Percentiles rank a stretch among this genome's conserved stretches.
phyloP scores from a whole-genome alignment of 148 eudicot genomes.

The Polygonum aviculare region DNA sequence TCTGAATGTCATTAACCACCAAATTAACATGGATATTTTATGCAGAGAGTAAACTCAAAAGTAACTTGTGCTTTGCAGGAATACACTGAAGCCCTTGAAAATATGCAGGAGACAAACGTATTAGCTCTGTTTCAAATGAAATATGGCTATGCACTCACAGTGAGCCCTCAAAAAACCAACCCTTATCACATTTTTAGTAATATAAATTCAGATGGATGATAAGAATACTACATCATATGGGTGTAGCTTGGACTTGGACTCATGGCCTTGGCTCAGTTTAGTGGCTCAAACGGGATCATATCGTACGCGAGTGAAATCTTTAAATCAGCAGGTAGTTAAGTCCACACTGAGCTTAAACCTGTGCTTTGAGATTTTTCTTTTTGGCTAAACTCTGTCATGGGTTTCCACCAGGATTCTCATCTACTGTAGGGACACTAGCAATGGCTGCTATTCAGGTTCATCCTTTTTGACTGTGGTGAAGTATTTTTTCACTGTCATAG shows the following conservation, averaged over 20 bases:
- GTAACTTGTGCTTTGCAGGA: conserved; percentile 15
- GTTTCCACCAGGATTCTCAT: conserved; percentile 44
- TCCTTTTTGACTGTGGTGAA: neutral
- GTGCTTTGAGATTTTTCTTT: neutral
- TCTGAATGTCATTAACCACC: neutral
- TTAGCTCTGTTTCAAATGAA: conserved; percentile 23
- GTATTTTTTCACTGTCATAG: neutral
- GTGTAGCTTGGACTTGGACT: conserved; percentile 49
- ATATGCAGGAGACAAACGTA: conserved; percentile 14
- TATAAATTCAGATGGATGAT: neutral
- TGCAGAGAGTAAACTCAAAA: too few species aligned
- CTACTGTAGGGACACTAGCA: conserved; percentile 35
- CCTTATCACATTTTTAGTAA: too few species aligned
- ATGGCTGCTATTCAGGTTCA: conserved; percentile 55
- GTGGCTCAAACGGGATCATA: conserved; percentile 38
- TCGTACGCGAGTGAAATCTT: conserved; percentile 43
- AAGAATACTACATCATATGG: neutral
- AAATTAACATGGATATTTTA: too few species aligned
- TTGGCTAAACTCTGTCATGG: neutral
- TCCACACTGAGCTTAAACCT: neutral
- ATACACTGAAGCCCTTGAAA: conserved; percentile 18
- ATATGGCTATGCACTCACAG: conserved; percentile 35
- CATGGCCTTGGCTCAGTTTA: conserved; percentile 40
- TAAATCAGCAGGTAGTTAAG: conserved; percentile 35
- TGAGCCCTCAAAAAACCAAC: conserved; percentile 12